Percentiles rank a stretch among this genome's conserved stretches.
Conservation (phyloP, 2,329 filamentous ascomycete genomes). For the Alternaria hordeiaustralica region DNA sequence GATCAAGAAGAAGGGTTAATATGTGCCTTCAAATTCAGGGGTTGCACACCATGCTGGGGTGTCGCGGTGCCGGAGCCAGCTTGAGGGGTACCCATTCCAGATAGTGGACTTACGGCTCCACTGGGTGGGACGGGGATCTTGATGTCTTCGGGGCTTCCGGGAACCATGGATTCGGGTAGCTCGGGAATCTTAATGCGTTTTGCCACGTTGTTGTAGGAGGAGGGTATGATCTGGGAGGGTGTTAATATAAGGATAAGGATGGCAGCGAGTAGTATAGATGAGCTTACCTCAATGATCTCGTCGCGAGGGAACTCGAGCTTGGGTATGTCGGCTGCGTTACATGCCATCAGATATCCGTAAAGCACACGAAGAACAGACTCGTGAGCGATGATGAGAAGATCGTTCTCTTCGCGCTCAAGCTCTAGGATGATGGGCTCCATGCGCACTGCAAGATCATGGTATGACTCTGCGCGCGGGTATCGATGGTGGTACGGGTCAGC, state of each 20-base stretch:
- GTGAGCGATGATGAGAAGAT: slow-evolving; percentile 97
- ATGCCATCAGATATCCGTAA: slow-evolving; percentile 98
- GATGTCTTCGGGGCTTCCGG: slow-evolving; percentile 80
- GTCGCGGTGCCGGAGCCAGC: slow-evolving; percentile 8
- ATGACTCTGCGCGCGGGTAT: slow-evolving; percentile 96
- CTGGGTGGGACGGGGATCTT: slow-evolving; percentile 75
- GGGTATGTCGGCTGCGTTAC: slow-evolving; percentile 92
- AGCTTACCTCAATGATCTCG: slow-evolving; percentile 85
- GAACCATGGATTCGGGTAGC: slow-evolving; percentile 70
- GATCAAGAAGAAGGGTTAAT: slow-evolving; percentile 11
- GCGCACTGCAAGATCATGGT: slow-evolving; percentile 97
- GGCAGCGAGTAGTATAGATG: too few relatives aligned
- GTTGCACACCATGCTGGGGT: slow-evolving; percentile 4
- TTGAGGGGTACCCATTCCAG: slow-evolving; percentile 49
- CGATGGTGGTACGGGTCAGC: slow-evolving; percentile 95
- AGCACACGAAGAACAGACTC: slow-evolving; percentile 96
- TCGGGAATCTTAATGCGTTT: slow-evolving; percentile 85
- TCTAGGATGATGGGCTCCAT: slow-evolving; percentile 98
- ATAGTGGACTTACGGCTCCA: slow-evolving; percentile 54
- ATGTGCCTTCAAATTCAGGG: slow-evolving; percentile 9
- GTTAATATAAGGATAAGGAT: neutral
- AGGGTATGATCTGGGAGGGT: slow-evolving; percentile 77
- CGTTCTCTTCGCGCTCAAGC: slow-evolving; percentile 93
- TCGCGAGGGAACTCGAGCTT: slow-evolving; percentile 91
- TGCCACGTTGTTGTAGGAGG: slow-evolving; percentile 95